phyloP scores from a whole-genome alignment of 2,329 filamentous ascomycete species.

The Fusarium pseudoanthophilum region DNA sequence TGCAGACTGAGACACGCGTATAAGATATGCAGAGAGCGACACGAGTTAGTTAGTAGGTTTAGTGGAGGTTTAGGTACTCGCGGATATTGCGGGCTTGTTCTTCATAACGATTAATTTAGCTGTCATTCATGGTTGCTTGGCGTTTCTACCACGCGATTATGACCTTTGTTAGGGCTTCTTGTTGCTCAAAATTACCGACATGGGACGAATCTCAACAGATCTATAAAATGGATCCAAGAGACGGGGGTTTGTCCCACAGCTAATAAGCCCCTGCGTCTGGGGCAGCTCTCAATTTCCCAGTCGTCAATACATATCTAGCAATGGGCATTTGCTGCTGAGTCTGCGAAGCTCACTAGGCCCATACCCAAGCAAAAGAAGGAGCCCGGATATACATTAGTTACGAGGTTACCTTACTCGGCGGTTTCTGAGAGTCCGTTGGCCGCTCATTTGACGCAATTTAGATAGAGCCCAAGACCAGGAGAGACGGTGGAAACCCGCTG shows the following conservation, averaged over 20 bases:
- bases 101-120: slow-evolving; percentile 19
- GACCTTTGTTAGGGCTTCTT: slow-evolving; percentile 18
- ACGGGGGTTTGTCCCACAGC: slow-evolving; percentile 40
- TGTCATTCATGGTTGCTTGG: slow-evolving; percentile 37
- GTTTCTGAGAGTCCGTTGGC: background rate
- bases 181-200: slow-evolving; percentile 14
- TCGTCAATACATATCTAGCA: background rate
- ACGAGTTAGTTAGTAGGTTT: background rate
- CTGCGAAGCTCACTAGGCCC: background rate
- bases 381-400: background rate
- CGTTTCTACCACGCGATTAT: slow-evolving; percentile 24
- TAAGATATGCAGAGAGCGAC: slow-evolving; percentile 1
- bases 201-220: slow-evolving; percentile 38
- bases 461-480: background rate
- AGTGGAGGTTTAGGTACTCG: slow-evolving; percentile 5
- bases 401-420: background rate
- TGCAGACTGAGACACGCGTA: background rate
- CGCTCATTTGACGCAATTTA: slow-evolving; percentile 19
- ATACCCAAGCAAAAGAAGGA: background rate
- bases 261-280: slow-evolving; percentile 45
- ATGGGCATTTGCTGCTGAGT: background rate
- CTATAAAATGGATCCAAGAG: slow-evolving; percentile 30
- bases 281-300: slow-evolving; percentile 23
- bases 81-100: slow-evolving; percentile 23
- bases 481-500: slow-evolving; percentile 19